These are phyloP conservation scores for Mycena rebaudengoi DNA, from an alignment of 768 basidiomycete species.

Conservation along the genomic window DNA sequence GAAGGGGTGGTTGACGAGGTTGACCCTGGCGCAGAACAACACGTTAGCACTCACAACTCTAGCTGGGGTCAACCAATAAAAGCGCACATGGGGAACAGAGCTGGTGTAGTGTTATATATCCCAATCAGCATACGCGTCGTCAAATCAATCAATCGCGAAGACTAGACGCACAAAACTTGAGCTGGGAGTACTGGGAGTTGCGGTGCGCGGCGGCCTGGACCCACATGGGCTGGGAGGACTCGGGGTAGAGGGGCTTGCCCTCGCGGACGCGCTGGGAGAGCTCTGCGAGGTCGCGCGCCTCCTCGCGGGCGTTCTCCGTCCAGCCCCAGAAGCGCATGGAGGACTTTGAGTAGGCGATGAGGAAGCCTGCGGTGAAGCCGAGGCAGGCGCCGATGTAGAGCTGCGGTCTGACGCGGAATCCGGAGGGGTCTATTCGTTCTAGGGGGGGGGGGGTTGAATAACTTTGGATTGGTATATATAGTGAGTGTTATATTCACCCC, in stretches of 20 bases:
- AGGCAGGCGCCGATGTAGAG: conserved; percentile 71
- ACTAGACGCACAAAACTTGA: conserved; percentile 82
- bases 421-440: conserved; percentile 62
- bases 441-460: conserved; percentile 13
- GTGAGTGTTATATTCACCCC: conserved; percentile 66
- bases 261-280: conserved; percentile 75
- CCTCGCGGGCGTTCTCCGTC: conserved; percentile 88
- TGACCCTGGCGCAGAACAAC: too few species aligned
- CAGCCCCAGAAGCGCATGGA: conserved; percentile 95
- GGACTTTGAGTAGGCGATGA: conserved; percentile 91
- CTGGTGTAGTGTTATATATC: background rate
- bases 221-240: conserved; percentile 83
- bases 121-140: conserved; percentile 5
- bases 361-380: conserved; percentile 91
- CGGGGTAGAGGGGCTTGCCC: conserved; percentile 89
- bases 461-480: conserved; percentile 9
- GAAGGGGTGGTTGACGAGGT: conserved; percentile 89
- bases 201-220: conserved; percentile 86
- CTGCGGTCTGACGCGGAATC: conserved; percentile 44
- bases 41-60: too few species aligned
- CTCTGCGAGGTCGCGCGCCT: conserved; percentile 79
- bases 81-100: conserved; percentile 62
- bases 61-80: too few species aligned
- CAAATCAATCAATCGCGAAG: conserved; percentile 15
- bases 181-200: conserved; percentile 93